phyloP scores from a whole-genome alignment of 306 rosid species.

The cucumber (Cucumis sativus) region DNA sequence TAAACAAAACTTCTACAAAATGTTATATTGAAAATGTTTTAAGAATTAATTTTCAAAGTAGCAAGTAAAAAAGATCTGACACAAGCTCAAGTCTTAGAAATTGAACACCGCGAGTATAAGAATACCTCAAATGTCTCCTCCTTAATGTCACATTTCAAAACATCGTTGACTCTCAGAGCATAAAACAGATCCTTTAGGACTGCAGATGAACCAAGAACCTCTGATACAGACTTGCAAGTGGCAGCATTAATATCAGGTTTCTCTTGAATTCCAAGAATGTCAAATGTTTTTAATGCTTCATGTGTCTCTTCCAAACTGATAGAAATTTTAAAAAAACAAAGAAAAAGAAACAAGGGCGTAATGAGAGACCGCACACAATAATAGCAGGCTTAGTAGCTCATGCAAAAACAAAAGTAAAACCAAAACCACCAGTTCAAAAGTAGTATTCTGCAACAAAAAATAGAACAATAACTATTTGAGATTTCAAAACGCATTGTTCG shows the following conservation, averaged over 20 bases:
- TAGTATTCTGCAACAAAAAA: background rate
- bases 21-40: background rate
- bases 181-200: conserved; percentile 53
- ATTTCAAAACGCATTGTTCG: background rate
- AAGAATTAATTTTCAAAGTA: background rate
- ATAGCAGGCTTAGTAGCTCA: background rate
- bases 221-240: conserved; percentile 50
- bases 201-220: conserved; percentile 43
- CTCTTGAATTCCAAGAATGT: conserved; percentile 53
- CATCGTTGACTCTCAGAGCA: conserved; percentile 56
- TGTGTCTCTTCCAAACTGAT: conserved; percentile 74
- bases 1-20: background rate
- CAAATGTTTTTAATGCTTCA: conserved; percentile 63
- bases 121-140: conserved; percentile 51
- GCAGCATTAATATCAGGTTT: conserved; percentile 33
- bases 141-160: conserved; percentile 50
- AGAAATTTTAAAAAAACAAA: background rate
- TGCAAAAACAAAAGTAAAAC: background rate
- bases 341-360: background rate
- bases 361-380: background rate
- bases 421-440: background rate
- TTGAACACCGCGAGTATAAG: background rate
- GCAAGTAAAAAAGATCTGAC: background rate
- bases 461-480: background rate
- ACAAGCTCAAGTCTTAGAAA: conserved; percentile 10